Conservation (phyloP, 2,329 filamentous ascomycete species). For the Botrytis cinerea region DNA sequence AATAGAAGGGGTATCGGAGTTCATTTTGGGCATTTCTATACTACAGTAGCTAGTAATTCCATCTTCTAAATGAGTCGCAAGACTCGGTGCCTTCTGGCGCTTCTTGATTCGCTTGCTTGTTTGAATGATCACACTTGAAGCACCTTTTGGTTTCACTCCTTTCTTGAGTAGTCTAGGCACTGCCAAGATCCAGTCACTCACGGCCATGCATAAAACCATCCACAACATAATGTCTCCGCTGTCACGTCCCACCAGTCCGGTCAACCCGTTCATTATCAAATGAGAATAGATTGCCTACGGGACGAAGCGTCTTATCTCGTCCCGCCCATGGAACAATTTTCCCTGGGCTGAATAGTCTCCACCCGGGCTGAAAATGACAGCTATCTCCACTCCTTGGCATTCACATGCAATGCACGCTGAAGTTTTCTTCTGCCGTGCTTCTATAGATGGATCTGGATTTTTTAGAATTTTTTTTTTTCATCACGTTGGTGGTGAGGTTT, state of each 20-base stretch:
- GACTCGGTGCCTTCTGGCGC: slow-evolving; percentile 18
- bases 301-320: background rate
- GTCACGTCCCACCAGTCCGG: slow-evolving; percentile 10
- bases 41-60: slow-evolving; percentile 20
- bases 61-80: slow-evolving; percentile 19
- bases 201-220: background rate
- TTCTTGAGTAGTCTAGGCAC: background rate
- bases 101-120: background rate
- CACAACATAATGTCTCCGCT: slow-evolving; percentile 6
- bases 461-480: background rate
- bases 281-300: background rate
- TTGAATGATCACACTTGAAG: background rate
- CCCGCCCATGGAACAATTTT: background rate
- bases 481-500: background rate
- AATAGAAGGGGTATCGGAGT: slow-evolving; percentile 17
- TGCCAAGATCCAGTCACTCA: background rate
- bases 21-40: background rate
- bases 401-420: slow-evolving; percentile 13
- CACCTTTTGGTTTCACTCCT: background rate
- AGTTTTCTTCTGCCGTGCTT: slow-evolving; percentile 11
- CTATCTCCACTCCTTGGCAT: background rate
- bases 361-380: slow-evolving; percentile 1
- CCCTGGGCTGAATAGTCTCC: slow-evolving; percentile 4
- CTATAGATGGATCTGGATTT: background rate
- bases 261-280: background rate